Conservation (phyloP, 1,284 basidiomycete genomes). For the Coniferiporia weirii region DNA sequence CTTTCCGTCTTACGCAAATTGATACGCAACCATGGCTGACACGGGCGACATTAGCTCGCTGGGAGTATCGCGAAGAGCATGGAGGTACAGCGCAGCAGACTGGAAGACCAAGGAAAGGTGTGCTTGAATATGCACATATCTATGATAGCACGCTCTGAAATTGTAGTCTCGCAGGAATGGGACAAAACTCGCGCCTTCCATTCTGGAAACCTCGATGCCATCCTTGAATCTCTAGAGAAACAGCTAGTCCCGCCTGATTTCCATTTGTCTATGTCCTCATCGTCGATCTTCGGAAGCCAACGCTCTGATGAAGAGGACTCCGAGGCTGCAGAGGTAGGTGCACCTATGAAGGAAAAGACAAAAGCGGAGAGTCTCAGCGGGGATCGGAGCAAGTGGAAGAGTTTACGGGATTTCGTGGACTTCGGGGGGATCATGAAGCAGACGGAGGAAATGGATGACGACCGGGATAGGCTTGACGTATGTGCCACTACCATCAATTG, state of each 20-base stretch:
- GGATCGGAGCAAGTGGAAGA: conserved; percentile 69
- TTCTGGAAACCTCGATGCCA: conserved; percentile 53
- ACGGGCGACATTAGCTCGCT: conserved; percentile 46
- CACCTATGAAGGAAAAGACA: not conserved
- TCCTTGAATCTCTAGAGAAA: conserved; percentile 64
- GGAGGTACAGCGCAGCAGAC: conserved; percentile 56
- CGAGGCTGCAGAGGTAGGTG: not conserved
- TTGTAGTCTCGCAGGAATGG: conserved; percentile 50
- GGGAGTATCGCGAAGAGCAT: conserved; percentile 65
- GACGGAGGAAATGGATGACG: conserved; percentile 63
- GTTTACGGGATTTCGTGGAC: conserved; percentile 74
- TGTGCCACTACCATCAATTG: conserved; percentile 23
- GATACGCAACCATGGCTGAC: not conserved
- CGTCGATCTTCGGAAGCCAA: conserved; percentile 72
- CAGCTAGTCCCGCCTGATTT: conserved; percentile 74
- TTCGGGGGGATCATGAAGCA: conserved; percentile 72
- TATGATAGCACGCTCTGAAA: not conserved
- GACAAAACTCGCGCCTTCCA: conserved; percentile 54
- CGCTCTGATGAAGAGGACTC: conserved; percentile 36
- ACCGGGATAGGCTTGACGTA: conserved; percentile 62
- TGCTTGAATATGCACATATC: conserved; percentile 21
- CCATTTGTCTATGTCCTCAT: conserved; percentile 57
- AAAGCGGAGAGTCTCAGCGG: conserved; percentile 24
- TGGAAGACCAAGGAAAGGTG: conserved; percentile 59
- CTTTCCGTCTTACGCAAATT: not conserved